Evolutionary conservation across 768 basidiomycete species (phyloP), one percentile per base, ranked within the genome.

Genomic region (Suillus fuscotomentosus): DNA sequence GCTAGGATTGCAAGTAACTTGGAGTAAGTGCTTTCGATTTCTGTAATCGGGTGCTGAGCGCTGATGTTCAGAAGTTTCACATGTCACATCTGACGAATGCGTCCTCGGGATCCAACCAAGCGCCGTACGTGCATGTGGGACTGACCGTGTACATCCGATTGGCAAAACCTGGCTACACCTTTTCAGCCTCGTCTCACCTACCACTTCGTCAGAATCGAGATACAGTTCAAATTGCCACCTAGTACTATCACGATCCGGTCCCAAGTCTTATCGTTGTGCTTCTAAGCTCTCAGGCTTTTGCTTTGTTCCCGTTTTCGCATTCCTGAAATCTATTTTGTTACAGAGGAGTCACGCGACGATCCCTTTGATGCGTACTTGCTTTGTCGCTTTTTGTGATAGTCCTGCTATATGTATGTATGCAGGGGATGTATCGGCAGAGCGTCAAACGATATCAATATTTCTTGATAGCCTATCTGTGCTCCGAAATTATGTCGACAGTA

Each of bases 1-100:
- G 41, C 17, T 36, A 59, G 41, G 31, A 55, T 70, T 71, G 61
- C 62, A 63, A 13, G 36, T 10, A 8, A 38, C 36, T 38, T 38
- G 36, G 10, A 38, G 38, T 11, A 27, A 53, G 47, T 34, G 11
- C n/a, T 8, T n/a, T n/a, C n/a, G 15, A 22, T 38, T 54, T 47
- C 45, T 39, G 11, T 17, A 5, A 42, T 27, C 41, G 13, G 24
- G 14, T 41, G 24, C 17, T 57, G 14, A 27, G 22, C 27, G 41
- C 56, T 47, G 45, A 47, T 20, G 11, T 13, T 47, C 11, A 10
- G n/a, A 47, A n/a, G 45, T 13, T 48, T 48, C 47, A 22, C 13
- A 47, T 22, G 5, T 22, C 43, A n/a, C 17, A 45, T 42, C n/a
- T 24, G 13, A 14, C 47, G 31, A 7, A 31, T 31, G 5, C 5